phyloP scores from a whole-genome alignment of 305 asterid species.

The Fraxinus sp. region DNA sequence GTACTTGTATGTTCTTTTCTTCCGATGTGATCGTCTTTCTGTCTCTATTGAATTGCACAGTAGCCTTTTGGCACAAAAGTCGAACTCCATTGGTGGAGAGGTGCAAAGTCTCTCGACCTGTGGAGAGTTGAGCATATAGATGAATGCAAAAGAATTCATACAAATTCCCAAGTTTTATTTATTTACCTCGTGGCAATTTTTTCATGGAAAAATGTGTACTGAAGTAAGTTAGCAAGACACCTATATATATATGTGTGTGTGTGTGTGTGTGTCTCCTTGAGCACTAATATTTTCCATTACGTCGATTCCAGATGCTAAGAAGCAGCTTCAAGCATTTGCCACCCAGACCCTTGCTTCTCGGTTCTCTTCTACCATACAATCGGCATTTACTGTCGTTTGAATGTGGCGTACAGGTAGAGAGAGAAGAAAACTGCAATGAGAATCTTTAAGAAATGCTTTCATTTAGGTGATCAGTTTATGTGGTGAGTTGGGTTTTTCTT shows the following conservation, averaged over 20 bases:
- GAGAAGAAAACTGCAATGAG: not conserved
- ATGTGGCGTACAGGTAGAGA: constrained; percentile 8
- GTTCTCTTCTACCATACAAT: constrained; percentile 62
- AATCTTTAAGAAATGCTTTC: not conserved
- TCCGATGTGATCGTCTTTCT: not conserved
- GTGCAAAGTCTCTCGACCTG: not conserved
- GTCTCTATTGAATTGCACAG: not conserved
- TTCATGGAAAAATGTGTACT: not conserved
- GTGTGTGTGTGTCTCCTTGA: not conserved
- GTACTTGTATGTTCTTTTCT: not conserved
- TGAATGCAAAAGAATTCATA: not conserved
- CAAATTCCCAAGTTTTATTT: not conserved
- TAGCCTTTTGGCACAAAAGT: not conserved
- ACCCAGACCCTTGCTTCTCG: constrained; percentile 73
- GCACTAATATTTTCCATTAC: not conserved
- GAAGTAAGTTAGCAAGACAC: not conserved
- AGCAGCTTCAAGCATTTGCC: constrained; percentile 81
- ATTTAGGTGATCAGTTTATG: constrained; percentile 2
- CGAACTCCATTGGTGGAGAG: not conserved
- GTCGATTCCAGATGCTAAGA: constrained; percentile 67
- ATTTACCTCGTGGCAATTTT: not conserved
- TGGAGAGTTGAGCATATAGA: not conserved
- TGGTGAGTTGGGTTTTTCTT: not conserved
- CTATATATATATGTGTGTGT: not conserved
- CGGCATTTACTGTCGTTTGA: constrained; percentile 72